Evolutionary conservation across 2,329 filamentous ascomycete species (phyloP).

Genomic region (Neodidymelliopsis sp.): DNA sequence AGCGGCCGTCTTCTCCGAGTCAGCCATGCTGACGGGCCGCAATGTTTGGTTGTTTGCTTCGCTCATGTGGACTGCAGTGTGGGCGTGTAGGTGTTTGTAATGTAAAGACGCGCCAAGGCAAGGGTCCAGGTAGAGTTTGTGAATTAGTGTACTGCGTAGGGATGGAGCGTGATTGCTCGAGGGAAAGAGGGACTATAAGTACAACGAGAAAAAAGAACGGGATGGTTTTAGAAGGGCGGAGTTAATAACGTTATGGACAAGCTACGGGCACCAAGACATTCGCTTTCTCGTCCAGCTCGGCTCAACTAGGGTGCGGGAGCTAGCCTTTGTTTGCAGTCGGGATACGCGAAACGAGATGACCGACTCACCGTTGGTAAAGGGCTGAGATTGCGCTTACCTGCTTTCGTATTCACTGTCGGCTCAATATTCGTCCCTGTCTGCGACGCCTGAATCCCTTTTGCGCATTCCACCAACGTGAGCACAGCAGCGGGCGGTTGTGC

Average conservation of each 20-base stretch:
- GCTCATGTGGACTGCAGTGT: constrained; percentile 26
- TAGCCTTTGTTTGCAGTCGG: constrained; percentile 17
- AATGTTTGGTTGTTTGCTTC: constrained; percentile 32
- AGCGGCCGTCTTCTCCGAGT: constrained; percentile 43
- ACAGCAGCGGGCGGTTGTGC: constrained; percentile 4
- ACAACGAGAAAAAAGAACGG: constrained; percentile 8
- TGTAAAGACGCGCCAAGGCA: constrained; percentile 4
- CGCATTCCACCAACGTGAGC: constrained; percentile 2
- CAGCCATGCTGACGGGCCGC: constrained; percentile 41
- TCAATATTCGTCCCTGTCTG: constrained; percentile 18
- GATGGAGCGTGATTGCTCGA: constrained; percentile 8
- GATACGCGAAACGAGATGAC: constrained; percentile 4
- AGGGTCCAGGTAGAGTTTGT: constrained; percentile 2
- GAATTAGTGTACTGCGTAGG: constrained; percentile 3
- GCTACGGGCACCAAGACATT: constrained; percentile 15
- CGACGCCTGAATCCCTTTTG: background rate
- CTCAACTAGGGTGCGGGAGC: constrained; percentile 20
- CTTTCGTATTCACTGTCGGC: constrained; percentile 7
- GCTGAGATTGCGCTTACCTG: constrained; percentile 8
- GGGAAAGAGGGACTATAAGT: constrained; percentile 26
- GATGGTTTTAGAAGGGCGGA: constrained; percentile 19
- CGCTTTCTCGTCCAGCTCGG: constrained; percentile 10
- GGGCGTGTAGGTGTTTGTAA: background rate
- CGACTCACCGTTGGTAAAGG: constrained; percentile 10
- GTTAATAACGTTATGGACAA: constrained; percentile 17